Base-by-base conservation (phyloP, 2,329 filamentous ascomycete genomes). In the Hypoxylon sp. region DNA sequence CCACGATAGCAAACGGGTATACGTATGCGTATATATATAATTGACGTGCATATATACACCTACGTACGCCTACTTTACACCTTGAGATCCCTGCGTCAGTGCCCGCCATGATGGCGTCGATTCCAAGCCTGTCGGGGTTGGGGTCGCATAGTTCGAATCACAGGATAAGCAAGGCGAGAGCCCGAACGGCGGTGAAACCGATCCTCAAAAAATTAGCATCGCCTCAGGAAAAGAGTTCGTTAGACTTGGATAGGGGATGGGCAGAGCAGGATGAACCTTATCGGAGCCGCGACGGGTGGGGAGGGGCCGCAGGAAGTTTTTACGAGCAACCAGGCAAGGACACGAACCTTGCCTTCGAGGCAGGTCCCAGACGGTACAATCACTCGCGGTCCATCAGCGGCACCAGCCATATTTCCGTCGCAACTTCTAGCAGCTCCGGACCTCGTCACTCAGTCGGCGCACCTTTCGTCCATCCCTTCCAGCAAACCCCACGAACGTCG, bases 191-290 rank as follows among this genome's bases (percentile, higher is more conserved):
- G 62, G 84, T 87, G 67, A 89, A 88, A 76, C 87, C 87, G 8
- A 88, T 89, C 46, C 77, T 89, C 55, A 88, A 87, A 75, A 89
- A 88, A 73, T 73, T 68, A 62, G 77, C 65, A 2, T 44, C 81
- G 34, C 80, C 83, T 50, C 87, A 85, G 68, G 85, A 87, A 68
- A 88, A 87, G 78, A 87, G 82, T 71, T 89, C 87, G 47, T 76
- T 89, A 62, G 87, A 90, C 69, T 75, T 89, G 65, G 84, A 89
- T 72, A 83, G 87, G 46, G 80, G 81, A 19, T 87, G 85, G 81
- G 83, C 86, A 43, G 85, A 88, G 62, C 84, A 87, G 70, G 76
- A 78, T 75, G 71, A 67, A 22, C 76, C 72, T 39, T 72, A 80
- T 64, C 76, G 74, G 19, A 75, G 72, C 43, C 76, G 72, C 32